Base-by-base conservation (phyloP, 78 protist genomes). In the Emiliania huxleyi region DNA sequence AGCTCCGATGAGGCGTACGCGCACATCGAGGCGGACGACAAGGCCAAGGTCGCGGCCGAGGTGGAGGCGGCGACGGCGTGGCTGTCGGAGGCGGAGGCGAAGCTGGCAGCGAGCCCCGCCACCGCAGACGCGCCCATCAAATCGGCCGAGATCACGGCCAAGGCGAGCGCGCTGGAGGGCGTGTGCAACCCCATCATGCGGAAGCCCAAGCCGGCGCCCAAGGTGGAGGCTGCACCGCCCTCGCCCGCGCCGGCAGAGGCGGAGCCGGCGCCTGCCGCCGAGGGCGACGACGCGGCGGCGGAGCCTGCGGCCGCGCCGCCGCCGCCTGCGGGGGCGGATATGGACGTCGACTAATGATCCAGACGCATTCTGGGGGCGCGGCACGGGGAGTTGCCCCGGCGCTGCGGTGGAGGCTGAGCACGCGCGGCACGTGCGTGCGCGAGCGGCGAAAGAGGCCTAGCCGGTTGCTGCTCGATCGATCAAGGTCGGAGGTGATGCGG, bases 201-300 rank as follows among this genome's bases (percentile, higher is more conserved):
- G 3, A 18, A 40, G 87, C 87, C 87, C 48, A 77, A 77, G 87
- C 87, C 87, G n/a, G 25, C 48, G 46, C 87, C 87, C 48, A 77
- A 77, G 87, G 42, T 40, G 18, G 81, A 69, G 18, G 33, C 75
- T 5, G 38, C 75, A 15, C 84, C 84, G 44, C 35, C 84, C 46
- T 42, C 23, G 87, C 19, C 87, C 33, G 35, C 33, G 2, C 15
- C 44, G 35, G 87, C 46, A 2, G 49, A 0, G 48, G 38, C 43
- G 43, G 48, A 19, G 0, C 23, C 87, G 29, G 87, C 26, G n/a
- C n/a, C n/a, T n/a, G n/a, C n/a, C n/a, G 38, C 87, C 8, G 48
- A 5, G 25, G 87, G 21, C 33, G 87, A 37, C 29, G 15, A 19
- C 6, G 85, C 85, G n/a, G n/a, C n/a, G n/a, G n/a, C n/a, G n/a